phyloP scores from a whole-genome alignment of 2,329 filamentous ascomycete species.

The Talaromyces sp. region DNA sequence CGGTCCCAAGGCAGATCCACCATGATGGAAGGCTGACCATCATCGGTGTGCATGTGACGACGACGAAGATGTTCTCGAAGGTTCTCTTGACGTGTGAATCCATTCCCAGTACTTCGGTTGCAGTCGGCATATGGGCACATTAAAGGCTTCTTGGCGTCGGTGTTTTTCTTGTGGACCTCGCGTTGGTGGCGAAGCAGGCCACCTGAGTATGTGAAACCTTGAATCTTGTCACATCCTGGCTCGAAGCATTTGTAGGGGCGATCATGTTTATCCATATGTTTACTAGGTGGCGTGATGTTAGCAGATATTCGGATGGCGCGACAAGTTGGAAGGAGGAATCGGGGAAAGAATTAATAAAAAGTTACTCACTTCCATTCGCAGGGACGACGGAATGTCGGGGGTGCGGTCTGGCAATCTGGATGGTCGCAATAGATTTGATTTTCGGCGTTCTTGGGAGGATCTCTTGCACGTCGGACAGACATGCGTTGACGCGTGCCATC shows the following conservation, averaged over 20 bases:
- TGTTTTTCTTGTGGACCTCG: conserved; percentile 89
- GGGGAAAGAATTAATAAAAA: conserved; percentile 15
- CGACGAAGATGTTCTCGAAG: conserved; percentile 89
- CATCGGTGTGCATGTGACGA: conserved; percentile 67
- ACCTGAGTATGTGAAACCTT: conserved; percentile 93
- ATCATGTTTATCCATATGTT: conserved; percentile 98
- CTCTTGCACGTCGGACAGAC: conserved; percentile 47
- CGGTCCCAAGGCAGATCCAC: conserved; percentile 30
- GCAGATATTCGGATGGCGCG: not conserved
- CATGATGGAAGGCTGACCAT: conserved; percentile 28
- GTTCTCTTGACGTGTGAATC: conserved; percentile 92
- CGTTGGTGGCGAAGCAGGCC: conserved; percentile 87
- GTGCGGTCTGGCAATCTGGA: conserved; percentile 67
- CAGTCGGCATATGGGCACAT: conserved; percentile 86
- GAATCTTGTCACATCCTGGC: conserved; percentile 84
- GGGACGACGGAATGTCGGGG: conserved; percentile 72
- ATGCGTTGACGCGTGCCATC: conserved; percentile 44
- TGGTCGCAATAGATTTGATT: conserved; percentile 79
- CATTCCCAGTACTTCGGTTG: conserved; percentile 84
- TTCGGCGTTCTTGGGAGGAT: conserved; percentile 65
- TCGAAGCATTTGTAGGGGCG: conserved; percentile 85
- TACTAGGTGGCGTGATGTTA: conserved; percentile 56
- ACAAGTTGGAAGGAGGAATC: not conserved
- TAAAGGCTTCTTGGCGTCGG: conserved; percentile 82
- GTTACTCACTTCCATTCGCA: conserved; percentile 90